These are phyloP conservation scores for Helichrysum umbraculigerum DNA, from an alignment of 129 eudicot species.

Conservation along the genomic window DNA sequence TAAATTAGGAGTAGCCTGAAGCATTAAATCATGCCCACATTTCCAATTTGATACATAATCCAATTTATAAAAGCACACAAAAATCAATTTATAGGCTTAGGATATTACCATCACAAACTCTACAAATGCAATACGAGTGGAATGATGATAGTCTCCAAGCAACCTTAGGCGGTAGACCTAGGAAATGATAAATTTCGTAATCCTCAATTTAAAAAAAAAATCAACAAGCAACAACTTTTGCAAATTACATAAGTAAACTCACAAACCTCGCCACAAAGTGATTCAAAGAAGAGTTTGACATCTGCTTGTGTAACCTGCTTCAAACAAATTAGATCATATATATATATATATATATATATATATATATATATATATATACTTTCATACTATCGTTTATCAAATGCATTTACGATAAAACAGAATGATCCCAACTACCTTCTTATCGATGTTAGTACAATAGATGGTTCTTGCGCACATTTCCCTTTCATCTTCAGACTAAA, in stretches of 20 bases:
- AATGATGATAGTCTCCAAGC: conserved; percentile 91
- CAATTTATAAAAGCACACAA: neutral
- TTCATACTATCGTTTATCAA: neutral
- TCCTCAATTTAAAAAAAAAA: conserved; percentile 4
- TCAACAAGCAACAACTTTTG: conserved; percentile 20
- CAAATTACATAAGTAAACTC: neutral
- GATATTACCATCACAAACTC: conserved; percentile 86
- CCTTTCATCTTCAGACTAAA: conserved; percentile 86
- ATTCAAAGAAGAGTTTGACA: conserved; percentile 79
- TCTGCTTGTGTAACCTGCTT: conserved; percentile 88
- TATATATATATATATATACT: too few species aligned
- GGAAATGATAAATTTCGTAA: conserved; percentile 12
- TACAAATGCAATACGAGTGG: conserved; percentile 95
- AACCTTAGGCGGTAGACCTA: conserved; percentile 88
- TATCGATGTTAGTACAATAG: conserved; percentile 90
- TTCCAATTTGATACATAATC: neutral
- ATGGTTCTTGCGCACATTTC: conserved; percentile 94
- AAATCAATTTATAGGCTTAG: neutral
- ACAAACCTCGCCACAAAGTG: conserved; percentile 90
- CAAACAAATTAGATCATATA: neutral
- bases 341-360: too few species aligned
- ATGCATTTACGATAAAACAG: conserved; percentile 4
- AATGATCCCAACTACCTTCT: conserved; percentile 54
- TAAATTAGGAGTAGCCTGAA: neutral
- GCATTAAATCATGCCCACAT: neutral